A percentile compares a stretch with the other conserved stretches of the same genome.
phyloP scores from a whole-genome alignment of 176 grass and related monocot species.

The Avena insularis region DNA sequence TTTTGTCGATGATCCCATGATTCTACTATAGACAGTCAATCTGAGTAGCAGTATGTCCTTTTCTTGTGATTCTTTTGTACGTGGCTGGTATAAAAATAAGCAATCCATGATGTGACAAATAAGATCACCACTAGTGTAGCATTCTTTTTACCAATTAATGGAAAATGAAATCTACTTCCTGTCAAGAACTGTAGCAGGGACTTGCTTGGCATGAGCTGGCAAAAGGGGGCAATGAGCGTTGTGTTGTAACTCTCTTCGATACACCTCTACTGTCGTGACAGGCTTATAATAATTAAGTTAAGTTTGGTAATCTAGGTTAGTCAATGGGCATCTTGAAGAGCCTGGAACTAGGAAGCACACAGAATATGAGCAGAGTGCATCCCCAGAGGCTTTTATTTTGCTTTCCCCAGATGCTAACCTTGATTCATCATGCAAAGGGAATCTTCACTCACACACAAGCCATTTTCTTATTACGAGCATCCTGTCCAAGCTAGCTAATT shows the following conservation, averaged over 20 bases:
- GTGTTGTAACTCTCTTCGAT: neutral
- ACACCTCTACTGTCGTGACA: slow-evolving; percentile 12
- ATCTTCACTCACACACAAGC: slow-evolving; percentile 31
- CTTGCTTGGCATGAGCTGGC: neutral
- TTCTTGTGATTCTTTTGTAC: slow-evolving; percentile 53
- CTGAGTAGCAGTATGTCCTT: slow-evolving; percentile 22
- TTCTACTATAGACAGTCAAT: slow-evolving; percentile 12
- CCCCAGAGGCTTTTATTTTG: slow-evolving; percentile 14
- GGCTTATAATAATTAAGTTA: neutral
- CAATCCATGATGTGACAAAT: slow-evolving; percentile 25
- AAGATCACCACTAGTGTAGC: neutral
- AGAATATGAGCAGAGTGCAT: slow-evolving; percentile 32
- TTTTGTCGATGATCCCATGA: slow-evolving; percentile 37
- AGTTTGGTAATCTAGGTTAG: neutral
- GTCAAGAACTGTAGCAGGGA: neutral
- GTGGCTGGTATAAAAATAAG: slow-evolving; percentile 56
- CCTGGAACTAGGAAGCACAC: slow-evolving; percentile 8
- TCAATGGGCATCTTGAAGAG: slow-evolving; percentile 42
- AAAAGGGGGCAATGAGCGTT: neutral
- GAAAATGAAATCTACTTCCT: neutral
- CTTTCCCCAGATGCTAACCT: neutral
- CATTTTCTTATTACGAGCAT: slow-evolving; percentile 37
- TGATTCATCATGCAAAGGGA: neutral
- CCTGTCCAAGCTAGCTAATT: slow-evolving; percentile 10
- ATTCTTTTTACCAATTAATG: neutral